A percentile compares a stretch with the other conserved stretches of the same genome.
These are phyloP conservation scores for Paraconiothyrium brasiliense DNA, from an alignment of 2,329 filamentous ascomycete genomes.

Conservation along the genomic window DNA sequence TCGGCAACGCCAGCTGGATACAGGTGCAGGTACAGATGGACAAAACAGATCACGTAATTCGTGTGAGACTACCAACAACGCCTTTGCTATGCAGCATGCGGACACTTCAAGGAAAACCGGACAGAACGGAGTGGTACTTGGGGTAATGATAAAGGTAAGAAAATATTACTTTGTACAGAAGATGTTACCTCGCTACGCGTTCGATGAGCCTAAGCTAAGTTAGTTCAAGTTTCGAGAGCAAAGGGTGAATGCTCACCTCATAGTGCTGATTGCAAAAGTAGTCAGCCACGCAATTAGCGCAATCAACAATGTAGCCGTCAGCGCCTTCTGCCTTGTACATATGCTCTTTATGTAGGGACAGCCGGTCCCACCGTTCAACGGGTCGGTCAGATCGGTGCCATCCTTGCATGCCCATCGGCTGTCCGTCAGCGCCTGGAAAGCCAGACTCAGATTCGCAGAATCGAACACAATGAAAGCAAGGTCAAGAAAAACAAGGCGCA, in stretches of 20 bases:
- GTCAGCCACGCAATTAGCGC: slow-evolving; percentile 88
- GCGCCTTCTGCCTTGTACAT: slow-evolving; percentile 71
- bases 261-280: slow-evolving; percentile 82
- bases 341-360: slow-evolving; percentile 56
- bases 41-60: slow-evolving; percentile 11
- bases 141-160: slow-evolving; percentile 9
- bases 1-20: background rate
- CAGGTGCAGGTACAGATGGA: background rate
- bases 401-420: slow-evolving; percentile 62
- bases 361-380: background rate
- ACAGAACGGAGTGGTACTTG: background rate
- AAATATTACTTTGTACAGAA: background rate
- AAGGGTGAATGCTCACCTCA: slow-evolving; percentile 36
- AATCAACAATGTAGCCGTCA: slow-evolving; percentile 81
- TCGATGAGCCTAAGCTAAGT: slow-evolving; percentile 16
- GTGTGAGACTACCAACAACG: slow-evolving; percentile 12
- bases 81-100: slow-evolving; percentile 19
- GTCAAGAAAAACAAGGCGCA: slow-evolving; percentile 88
- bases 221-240: background rate
- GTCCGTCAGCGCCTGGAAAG: slow-evolving; percentile 81
- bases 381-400: slow-evolving; percentile 17
- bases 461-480: slow-evolving; percentile 98
- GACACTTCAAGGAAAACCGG: slow-evolving; percentile 2
- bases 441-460: slow-evolving; percentile 88
- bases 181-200: slow-evolving; percentile 20